A percentile compares a stretch with the other conserved stretches of the same genome.
These are phyloP conservation scores for Phytophthora quininea DNA, from an alignment of 352 stramenopile species.

Conservation along the genomic window DNA sequence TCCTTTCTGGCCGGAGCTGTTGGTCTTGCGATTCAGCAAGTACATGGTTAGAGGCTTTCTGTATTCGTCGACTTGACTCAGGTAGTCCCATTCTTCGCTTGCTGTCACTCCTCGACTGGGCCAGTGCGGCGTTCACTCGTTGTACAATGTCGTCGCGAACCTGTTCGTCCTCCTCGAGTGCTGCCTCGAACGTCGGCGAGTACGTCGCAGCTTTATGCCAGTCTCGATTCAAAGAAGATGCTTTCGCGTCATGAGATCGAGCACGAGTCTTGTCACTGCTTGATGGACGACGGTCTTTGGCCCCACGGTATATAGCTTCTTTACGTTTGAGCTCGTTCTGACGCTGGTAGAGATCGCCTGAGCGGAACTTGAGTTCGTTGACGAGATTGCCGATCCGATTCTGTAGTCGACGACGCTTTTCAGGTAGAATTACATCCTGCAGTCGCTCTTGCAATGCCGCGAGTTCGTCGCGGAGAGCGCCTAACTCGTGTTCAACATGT, in stretches of 20 bases:
- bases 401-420: constrained; percentile 58
- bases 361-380: constrained; percentile 70
- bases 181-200: constrained; percentile 33
- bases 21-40: constrained; percentile 6
- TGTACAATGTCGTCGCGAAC: constrained; percentile 61
- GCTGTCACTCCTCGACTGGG: constrained; percentile 11
- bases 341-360: constrained; percentile 74
- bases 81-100: constrained; percentile 2
- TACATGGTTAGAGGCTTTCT: not conserved
- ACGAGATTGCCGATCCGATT: constrained; percentile 51
- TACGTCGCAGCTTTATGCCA: constrained; percentile 19
- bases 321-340: constrained; percentile 77
- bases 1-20: constrained; percentile 7
- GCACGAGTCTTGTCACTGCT: constrained; percentile 3
- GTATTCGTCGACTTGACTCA: constrained; percentile 5
- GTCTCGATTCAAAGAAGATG: not conserved
- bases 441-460: constrained; percentile 53
- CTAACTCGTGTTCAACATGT: constrained; percentile 68
- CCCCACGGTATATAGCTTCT: constrained; percentile 41
- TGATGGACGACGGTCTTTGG: constrained; percentile 14
- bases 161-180: constrained; percentile 61
- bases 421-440: constrained; percentile 29
- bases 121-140: constrained; percentile 30
- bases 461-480: constrained; percentile 62
- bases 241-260: constrained; percentile 2